A percentile compares a stretch with the other conserved stretches of the same genome.
Conservation (phyloP, 164 flowering plant genomes). For the Nelumbo lutea region DNA sequence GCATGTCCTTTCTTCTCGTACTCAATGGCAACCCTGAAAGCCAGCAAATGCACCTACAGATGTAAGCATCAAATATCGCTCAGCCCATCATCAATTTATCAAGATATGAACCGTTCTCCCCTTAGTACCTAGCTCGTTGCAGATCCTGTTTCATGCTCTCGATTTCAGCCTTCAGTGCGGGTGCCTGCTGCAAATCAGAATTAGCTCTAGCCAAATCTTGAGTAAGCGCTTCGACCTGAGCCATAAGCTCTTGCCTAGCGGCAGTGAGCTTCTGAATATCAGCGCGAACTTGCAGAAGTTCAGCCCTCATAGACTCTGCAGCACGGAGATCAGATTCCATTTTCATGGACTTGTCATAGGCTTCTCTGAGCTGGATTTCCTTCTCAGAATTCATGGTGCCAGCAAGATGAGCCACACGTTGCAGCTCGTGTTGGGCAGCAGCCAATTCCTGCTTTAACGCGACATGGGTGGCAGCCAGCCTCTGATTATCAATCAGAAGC, state of each 20-base stretch:
- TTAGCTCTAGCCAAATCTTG: conserved; percentile 58
- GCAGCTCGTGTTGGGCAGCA: conserved; percentile 64
- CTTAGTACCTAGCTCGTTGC: conserved; percentile 70
- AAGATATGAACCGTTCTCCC: not conserved
- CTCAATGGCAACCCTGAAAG: conserved; percentile 76
- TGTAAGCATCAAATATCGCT: not conserved
- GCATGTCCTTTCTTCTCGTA: conserved; percentile 91
- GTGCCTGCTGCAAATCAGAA: conserved; percentile 66
- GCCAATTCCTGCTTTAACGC: conserved; percentile 89
- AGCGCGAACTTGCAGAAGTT: conserved; percentile 54
- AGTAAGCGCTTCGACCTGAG: conserved; percentile 58
- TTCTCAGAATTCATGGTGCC: conserved; percentile 48
- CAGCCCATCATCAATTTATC: not conserved
- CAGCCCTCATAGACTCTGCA: conserved; percentile 65
- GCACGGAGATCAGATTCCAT: conserved; percentile 72
- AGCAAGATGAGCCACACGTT: conserved; percentile 44
- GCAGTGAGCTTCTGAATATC: conserved; percentile 70
- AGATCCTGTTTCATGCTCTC: conserved; percentile 72
- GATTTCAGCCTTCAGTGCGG: conserved; percentile 66
- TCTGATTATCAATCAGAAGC: conserved; percentile 72
- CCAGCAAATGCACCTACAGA: conserved; percentile 3
- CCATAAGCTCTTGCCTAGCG: conserved; percentile 58
- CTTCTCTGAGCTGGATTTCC: conserved; percentile 68
- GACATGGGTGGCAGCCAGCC: conserved; percentile 92
- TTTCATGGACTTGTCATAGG: conserved; percentile 60